phyloP scores from a whole-genome alignment of 345 rosid species.

The Pugionium cornutum region DNA sequence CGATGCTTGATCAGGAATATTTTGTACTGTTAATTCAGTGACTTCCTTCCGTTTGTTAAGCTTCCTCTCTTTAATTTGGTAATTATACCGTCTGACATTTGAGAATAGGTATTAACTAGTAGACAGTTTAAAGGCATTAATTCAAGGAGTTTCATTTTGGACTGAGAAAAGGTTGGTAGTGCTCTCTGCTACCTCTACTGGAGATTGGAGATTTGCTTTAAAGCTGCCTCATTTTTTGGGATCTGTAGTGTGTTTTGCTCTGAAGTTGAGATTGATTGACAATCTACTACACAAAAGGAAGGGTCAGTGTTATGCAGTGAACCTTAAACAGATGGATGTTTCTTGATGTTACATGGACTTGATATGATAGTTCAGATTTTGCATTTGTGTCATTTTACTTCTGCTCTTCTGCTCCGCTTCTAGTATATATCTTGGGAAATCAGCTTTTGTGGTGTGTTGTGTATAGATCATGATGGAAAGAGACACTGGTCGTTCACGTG shows the following conservation, averaged over 20 bases:
- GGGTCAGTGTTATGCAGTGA: conserved; percentile 31
- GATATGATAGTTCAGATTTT: conserved; percentile 31
- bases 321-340: conserved; percentile 31
- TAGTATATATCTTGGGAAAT: conserved; percentile 35
- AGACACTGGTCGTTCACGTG: conserved; percentile 92
- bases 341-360: conserved; percentile 27
- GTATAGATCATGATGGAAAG: conserved; percentile 94
- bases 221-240: conserved; percentile 33
- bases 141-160: conserved; percentile 9
- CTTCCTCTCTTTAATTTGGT: conserved; percentile 25
- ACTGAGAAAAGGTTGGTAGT: conserved; percentile 23
- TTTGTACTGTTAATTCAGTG: neutral
- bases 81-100: neutral
- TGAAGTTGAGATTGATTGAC: conserved; percentile 28
- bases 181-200: conserved; percentile 26
- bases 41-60: conserved; percentile 20
- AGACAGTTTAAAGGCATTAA: conserved; percentile 10
- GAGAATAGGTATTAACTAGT: conserved; percentile 25
- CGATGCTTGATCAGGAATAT: conserved; percentile 22
- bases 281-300: conserved; percentile 24
- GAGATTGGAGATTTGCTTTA: conserved; percentile 32
- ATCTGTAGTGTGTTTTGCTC: conserved; percentile 30
- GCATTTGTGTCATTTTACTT: conserved; percentile 29
- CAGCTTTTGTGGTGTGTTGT: conserved; percentile 46
- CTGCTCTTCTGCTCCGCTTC: conserved; percentile 36